Base-by-base conservation (phyloP, 73 alveolate species). In the Stentor roeselii region DNA sequence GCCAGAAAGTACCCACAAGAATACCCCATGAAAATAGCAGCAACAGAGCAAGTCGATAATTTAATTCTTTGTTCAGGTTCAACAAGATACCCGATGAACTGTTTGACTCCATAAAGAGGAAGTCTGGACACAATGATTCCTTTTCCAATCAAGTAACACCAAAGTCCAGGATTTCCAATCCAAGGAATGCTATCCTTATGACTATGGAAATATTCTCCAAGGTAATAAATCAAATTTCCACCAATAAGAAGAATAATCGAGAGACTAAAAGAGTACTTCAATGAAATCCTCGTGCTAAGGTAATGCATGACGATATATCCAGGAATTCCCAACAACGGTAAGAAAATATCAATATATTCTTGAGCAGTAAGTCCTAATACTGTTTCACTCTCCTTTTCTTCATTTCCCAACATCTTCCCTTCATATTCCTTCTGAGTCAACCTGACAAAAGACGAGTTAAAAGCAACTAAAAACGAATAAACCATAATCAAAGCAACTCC, bases 241-340 rank as follows among this genome's bases (percentile, higher is more conserved):
- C 27, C 80, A 67, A 67, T 67, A 15, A 32, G 34, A 67, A 67
- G 37, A 67, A 67, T 0, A 21, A 67, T n/a, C 11, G 80, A 1
- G 80, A 67, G 21, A 14, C 21, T 1, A 1, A 67, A 67, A 32
- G 41, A 67, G 11, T 1, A 27, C 34, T 32, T 67, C 37, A 67
- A 30, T 21, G n/a, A 27, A 1, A 32, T 21, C 37, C 80, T 67
- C 0, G 80, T 32, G n/a, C 41, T 21, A 67, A 67, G 6, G 21
- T 50, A 67, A 67, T 67, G 80, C 80, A 67, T 67, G 34, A 67
- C 21, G 1, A 67, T 32, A 67, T 67, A 67, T 0, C 41, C 80
- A n/a, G 80, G 80, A 2, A 67, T 67, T 67, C 80, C 80, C 11
- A 67, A 67, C 21, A 32, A n/a, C 11, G 80, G 80, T 32, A 67